Evolutionary conservation across 2,329 filamentous ascomycete species (phyloP).

Genomic region (Neonectria faginata): DNA sequence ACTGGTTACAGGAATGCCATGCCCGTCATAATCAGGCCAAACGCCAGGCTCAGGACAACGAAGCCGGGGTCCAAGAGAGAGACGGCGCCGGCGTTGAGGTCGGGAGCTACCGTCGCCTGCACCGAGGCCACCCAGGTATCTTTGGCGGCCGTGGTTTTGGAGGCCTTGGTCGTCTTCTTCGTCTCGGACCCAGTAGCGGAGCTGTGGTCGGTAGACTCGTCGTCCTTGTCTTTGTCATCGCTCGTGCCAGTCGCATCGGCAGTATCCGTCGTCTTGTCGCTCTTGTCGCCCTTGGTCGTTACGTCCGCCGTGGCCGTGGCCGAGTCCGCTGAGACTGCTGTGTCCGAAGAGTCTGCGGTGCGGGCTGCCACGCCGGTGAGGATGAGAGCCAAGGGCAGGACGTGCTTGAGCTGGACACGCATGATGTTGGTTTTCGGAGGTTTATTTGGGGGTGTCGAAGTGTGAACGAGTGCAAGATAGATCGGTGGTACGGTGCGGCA

Average conservation of each 20-base stretch:
- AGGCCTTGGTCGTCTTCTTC: constrained; percentile 27
- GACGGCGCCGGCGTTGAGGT: constrained; percentile 38
- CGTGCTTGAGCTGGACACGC: constrained; percentile 44
- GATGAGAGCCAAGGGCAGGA: constrained; percentile 42
- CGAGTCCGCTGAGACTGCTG: constrained; percentile 30
- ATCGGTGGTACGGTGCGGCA: background rate
- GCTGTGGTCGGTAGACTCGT: constrained; percentile 12
- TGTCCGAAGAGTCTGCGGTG: constrained; percentile 28
- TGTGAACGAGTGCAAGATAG: constrained; percentile 1
- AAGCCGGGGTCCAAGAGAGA: constrained; percentile 38
- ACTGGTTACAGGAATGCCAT: constrained; percentile 35
- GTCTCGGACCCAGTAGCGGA: constrained; percentile 24
- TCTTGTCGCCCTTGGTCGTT: constrained; percentile 33
- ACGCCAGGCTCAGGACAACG: constrained; percentile 39
- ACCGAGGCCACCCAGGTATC: constrained; percentile 36
- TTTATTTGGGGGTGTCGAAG: background rate
- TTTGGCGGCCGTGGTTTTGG: constrained; percentile 26
- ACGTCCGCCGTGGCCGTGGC: constrained; percentile 31
- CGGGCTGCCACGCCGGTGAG: constrained; percentile 39
- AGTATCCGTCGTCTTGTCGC: constrained; percentile 15
- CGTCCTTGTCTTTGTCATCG: constrained; percentile 1
- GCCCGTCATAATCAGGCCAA: constrained; percentile 42
- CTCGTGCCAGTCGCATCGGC: constrained; percentile 27
- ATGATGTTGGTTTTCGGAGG: constrained; percentile 33
- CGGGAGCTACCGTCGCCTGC: constrained; percentile 38